Evolutionary conservation across 768 basidiomycete species (phyloP), one percentile per base, ranked within the genome.

Genomic region (Sporobolomyces roseus): DNA sequence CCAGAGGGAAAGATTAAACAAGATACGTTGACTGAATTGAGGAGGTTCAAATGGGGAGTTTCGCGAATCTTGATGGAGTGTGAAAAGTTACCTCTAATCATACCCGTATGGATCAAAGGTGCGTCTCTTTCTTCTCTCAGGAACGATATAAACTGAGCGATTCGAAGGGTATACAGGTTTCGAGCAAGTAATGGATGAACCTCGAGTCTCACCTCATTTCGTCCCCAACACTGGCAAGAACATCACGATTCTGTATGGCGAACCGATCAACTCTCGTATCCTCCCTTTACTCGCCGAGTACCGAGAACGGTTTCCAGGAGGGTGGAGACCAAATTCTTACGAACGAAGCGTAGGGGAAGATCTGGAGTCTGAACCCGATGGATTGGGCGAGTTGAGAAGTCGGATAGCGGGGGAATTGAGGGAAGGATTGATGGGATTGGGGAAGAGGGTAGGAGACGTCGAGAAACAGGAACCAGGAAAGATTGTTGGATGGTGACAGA

Each of bases 91-190:
- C 93, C 93, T 3, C 78, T 86, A 27, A 85, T 96, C 65, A 87
- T 98, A 70, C 93, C 93, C 3, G 89, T 96, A 83, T 98, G 91
- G 91, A 81, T 97, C 17, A 87, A 88, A n/a, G 87, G 88, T 84
- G 59, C 17, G 21, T 45, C 25, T 19, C 41, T 27, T 14, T 4
- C 33, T 21, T 1, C 38, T 5, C 6, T 21, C 9, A 19, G 53
- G n/a, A 27, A 17, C 35, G 50, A 14, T 61, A 33, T 16, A 21
- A 46, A n/a, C 35, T 17, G 32, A 14, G 4, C 12, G 9, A 5
- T 41, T 23, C 12, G 6, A n/a, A 35, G n/a, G n/a, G n/a, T n/a
- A n/a, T n/a, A n/a, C 71, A 87, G 87, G 87, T 5, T 96, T 93
- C 72, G 90, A 98, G 75, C 82, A 85, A 70, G 81, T 96, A 23